A percentile compares a stretch with the other conserved stretches of the same genome.
Conservation (phyloP, 1,284 basidiomycete genomes). For the Naganishia cerealis region DNA sequence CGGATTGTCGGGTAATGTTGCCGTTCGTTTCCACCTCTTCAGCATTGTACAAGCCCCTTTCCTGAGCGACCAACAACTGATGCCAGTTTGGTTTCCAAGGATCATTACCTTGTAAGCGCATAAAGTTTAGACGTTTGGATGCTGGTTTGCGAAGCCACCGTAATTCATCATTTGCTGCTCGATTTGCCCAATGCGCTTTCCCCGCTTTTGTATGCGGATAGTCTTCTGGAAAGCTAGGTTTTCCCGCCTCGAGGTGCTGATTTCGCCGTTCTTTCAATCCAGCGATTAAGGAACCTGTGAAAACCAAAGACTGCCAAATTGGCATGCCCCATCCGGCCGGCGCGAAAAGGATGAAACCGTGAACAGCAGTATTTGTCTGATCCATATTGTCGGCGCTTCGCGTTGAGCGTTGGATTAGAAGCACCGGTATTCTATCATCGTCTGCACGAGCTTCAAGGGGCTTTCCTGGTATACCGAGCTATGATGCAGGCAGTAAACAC, state of each 20-base stretch:
- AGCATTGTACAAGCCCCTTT: background rate
- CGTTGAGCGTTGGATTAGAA: slow-evolving; percentile 78
- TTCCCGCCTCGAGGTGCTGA: slow-evolving; percentile 75
- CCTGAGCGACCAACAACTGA: slow-evolving; percentile 56
- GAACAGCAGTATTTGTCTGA: slow-evolving; percentile 56
- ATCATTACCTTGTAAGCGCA: slow-evolving; percentile 64
- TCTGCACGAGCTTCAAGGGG: slow-evolving; percentile 64
- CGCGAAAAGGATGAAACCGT: slow-evolving; percentile 80
- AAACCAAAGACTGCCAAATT: slow-evolving; percentile 74
- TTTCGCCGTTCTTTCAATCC: slow-evolving; percentile 75
- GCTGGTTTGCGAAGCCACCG: slow-evolving; percentile 79
- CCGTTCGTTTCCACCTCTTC: slow-evolving; percentile 13
- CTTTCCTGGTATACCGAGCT: slow-evolving; percentile 76
- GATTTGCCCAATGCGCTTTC: slow-evolving; percentile 57
- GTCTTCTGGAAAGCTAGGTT: slow-evolving; percentile 75
- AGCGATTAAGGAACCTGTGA: slow-evolving; percentile 74
- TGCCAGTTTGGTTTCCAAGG: slow-evolving; percentile 77
- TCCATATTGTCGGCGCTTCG: slow-evolving; percentile 35
- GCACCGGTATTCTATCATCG: slow-evolving; percentile 76
- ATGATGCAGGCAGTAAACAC: slow-evolving; percentile 11
- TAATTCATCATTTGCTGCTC: slow-evolving; percentile 58
- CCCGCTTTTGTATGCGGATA: slow-evolving; percentile 65
- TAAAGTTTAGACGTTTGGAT: slow-evolving; percentile 75
- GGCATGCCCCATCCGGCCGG: slow-evolving; percentile 85
- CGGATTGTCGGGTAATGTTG: slow-evolving; percentile 3